Base-by-base conservation (phyloP, 352 stramenopile genomes). In the Pythium utonaiense region DNA sequence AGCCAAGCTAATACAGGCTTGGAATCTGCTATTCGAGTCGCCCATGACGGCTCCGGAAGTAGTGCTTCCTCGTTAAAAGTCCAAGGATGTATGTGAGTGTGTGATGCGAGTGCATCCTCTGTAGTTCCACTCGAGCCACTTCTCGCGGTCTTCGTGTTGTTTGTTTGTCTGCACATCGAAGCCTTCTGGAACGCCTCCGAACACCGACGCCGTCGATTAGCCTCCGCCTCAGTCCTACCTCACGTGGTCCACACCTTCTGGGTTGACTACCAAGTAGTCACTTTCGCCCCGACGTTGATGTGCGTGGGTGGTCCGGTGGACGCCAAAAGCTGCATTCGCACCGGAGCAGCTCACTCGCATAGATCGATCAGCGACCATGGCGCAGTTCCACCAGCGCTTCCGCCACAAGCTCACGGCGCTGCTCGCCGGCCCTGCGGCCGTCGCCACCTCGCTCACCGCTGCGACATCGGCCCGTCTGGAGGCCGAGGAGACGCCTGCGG, bases 391-490 rank as follows among this genome's bases (percentile, higher is more conserved):
- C 25, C 56, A 58, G 49, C 55, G 51, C 31, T 22, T 64, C 38
- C 55, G 55, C 17, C 62, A 47, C 48, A 63, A 56, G 53, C 31
- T 69, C 22, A 22, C 51, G n/a, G 41, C 62, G 56, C 50, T 57
- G 27, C 45, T 61, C 27, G 30, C 24, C n/a, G 62, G 54, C 28
- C 52, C 62, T 17, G 62, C 55, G 7, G 55, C 50, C 62, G 62
- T 31, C 33, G 62, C 62, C 9, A 40, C 56, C 13, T 30, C 56
- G 16, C 31, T 66, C 7, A 21, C 31, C 42, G 45, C 45, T 24
- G 34, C 62, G 5, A 57, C 62, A 3, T 22, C 24, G 8, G 22
- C 51, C 50, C 61, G 61, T n/a, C 51, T 64, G 6, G 56, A 60
- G 30, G 24, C 40, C 13, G 17, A 27, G 38, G 17, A 28, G n/a